Percentiles rank a stretch among this genome's conserved stretches.
These are phyloP conservation scores for Phytomonas francai DNA, from an alignment of 208 protist species.

Conservation along the genomic window DNA sequence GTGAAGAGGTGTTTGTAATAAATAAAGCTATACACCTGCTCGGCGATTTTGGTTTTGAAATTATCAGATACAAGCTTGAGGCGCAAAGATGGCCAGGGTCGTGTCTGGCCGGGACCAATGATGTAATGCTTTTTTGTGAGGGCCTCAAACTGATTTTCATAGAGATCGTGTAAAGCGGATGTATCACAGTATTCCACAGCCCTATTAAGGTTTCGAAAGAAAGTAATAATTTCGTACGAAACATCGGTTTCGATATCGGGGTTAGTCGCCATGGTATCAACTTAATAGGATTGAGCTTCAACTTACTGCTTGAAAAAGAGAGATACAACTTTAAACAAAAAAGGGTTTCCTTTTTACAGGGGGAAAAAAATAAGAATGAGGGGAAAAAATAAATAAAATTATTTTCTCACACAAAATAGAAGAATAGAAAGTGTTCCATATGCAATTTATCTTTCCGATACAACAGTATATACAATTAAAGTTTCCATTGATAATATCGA, in stretches of 20 bases:
- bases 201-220: slow-evolving; percentile 64
- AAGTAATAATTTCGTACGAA: slow-evolving; percentile 65
- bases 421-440: background rate
- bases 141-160: slow-evolving; percentile 67
- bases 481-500: no score
- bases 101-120: slow-evolving; percentile 49
- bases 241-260: slow-evolving; percentile 88
- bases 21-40: slow-evolving; percentile 81
- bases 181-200: slow-evolving; percentile 67
- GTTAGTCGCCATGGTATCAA: slow-evolving; percentile 64
- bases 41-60: slow-evolving; percentile 55
- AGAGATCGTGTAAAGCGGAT: slow-evolving; percentile 60
- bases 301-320: background rate
- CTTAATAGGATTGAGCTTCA: background rate
- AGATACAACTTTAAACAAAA: background rate
- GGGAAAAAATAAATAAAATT: slow-evolving; percentile 1
- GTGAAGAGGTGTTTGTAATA: slow-evolving; percentile 83
- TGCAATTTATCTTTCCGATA: no score
- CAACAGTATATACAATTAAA: no score
- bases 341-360: slow-evolving; percentile 3
- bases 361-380: slow-evolving; percentile 1
- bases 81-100: slow-evolving; percentile 62
- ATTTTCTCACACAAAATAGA: background rate
- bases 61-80: slow-evolving; percentile 53
- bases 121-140: slow-evolving; percentile 76